Evolutionary conservation across 2,329 filamentous ascomycete genomes (phyloP).

Genomic region (Verticillium alfalfae): DNA sequence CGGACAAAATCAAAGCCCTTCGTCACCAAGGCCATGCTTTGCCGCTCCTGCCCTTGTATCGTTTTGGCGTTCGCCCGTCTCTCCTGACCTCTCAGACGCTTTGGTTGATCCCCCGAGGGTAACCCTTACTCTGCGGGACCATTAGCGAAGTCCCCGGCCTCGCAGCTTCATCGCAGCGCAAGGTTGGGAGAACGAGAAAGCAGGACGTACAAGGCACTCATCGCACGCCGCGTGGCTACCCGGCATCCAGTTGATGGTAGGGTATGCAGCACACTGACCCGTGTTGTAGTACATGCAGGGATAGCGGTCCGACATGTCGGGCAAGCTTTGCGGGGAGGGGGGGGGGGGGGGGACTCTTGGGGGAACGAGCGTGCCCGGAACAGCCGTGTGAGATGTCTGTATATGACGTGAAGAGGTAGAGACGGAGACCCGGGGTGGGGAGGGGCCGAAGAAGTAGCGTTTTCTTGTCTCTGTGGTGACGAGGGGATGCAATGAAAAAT

Average conservation of each 20-base stretch:
- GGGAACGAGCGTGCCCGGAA: too few species aligned
- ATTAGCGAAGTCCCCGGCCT: background rate
- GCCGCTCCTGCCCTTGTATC: too few species aligned
- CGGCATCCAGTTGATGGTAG: background rate
- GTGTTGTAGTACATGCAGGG: background rate
- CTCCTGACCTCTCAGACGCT: too few species aligned
- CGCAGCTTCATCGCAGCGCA: background rate
- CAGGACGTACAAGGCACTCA: background rate
- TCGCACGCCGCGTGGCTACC: background rate
- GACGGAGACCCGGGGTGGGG: too few species aligned
- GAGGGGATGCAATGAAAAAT: too few species aligned
- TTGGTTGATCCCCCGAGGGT: too few species aligned
- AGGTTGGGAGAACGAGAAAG: background rate
- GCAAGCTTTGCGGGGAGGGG: background rate
- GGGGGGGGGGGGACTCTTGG: background rate
- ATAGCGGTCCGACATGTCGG: background rate
- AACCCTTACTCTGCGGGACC: background rate
- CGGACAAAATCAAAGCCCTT: too few species aligned
- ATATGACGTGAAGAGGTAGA: background rate
- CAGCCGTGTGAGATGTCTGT: background rate
- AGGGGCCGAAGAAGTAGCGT: too few species aligned
- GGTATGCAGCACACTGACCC: background rate
- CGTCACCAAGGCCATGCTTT: too few species aligned
- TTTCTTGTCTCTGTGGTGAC: too few species aligned
- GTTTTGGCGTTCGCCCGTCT: too few species aligned